These are phyloP conservation scores for Plasmodium ovale DNA, from an alignment of 169 alveolate genomes.

Conservation along the genomic window DNA sequence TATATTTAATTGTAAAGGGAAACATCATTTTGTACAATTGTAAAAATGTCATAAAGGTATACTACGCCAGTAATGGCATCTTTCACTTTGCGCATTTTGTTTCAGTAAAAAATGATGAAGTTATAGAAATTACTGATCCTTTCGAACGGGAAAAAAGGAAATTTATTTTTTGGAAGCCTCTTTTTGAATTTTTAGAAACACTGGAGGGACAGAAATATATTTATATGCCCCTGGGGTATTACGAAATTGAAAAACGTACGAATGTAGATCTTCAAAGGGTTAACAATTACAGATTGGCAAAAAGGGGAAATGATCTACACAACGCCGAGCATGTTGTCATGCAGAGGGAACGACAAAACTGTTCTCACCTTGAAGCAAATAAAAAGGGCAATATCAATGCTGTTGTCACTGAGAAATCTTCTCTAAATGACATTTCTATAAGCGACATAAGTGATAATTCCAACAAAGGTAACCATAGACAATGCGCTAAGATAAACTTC, in stretches of 20 bases:
- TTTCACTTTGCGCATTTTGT: conserved; percentile 31
- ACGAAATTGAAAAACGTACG: conserved; percentile 7
- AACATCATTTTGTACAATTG: conserved; percentile 21
- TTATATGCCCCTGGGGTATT: conserved; percentile 39
- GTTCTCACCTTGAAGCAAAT: neutral
- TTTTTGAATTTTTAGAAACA: conserved; percentile 20
- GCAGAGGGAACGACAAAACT: neutral
- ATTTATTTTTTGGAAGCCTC: conserved; percentile 32
- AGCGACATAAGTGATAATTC: too few species aligned
- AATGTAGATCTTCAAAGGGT: neutral
- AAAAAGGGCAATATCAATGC: too few species aligned
- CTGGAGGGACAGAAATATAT: neutral
- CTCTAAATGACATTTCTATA: too few species aligned
- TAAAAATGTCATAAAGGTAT: conserved; percentile 4
- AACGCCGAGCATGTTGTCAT: too few species aligned
- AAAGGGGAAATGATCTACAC: neutral
- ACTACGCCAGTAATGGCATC: conserved; percentile 8
- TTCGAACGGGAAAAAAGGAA: conserved; percentile 29
- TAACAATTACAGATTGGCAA: neutral
- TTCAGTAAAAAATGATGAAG: neutral
- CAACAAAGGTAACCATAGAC: neutral
- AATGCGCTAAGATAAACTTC: neutral
- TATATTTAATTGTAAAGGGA: conserved; percentile 22
- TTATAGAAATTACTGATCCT: conserved; percentile 42
- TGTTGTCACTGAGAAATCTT: too few species aligned